Evolutionary conservation across 257 asterid species (phyloP).

Genomic region (Henckelia pumila): DNA sequence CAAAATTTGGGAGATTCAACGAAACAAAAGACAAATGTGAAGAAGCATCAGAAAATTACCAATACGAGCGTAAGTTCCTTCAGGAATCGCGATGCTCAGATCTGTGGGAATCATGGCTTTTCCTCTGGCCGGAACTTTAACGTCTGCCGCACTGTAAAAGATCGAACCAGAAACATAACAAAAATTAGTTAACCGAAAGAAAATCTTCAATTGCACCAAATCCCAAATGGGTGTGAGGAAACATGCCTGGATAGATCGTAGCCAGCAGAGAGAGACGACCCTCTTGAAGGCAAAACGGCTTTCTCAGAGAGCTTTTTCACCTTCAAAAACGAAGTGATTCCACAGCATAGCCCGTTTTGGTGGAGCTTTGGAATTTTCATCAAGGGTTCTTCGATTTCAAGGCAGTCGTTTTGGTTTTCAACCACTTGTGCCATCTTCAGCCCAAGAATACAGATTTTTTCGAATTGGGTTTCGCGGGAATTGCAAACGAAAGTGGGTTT

Average conservation of each 20-base stretch:
- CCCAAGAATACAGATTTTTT: not conserved
- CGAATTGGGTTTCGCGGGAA: not conserved
- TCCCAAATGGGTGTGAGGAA: not conserved
- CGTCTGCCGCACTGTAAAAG: constrained; percentile 48
- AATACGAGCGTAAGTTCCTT: constrained; percentile 84
- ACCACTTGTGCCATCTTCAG: constrained; percentile 8
- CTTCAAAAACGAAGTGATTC: constrained; percentile 33
- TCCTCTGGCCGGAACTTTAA: constrained; percentile 71
- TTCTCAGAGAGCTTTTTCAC: constrained; percentile 55
- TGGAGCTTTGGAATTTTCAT: constrained; percentile 32
- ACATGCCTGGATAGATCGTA: constrained; percentile 53
- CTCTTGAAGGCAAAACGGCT: constrained; percentile 57
- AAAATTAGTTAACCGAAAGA: not conserved
- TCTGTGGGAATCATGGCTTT: constrained; percentile 81
- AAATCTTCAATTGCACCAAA: not conserved
- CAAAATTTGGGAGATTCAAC: constrained; percentile 32
- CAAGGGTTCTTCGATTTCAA: constrained; percentile 31
- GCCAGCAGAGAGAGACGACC: constrained; percentile 54
- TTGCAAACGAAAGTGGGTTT: not conserved
- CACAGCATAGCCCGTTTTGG: constrained; percentile 13
- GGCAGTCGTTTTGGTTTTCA: no score
- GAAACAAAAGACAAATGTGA: constrained; percentile 37
- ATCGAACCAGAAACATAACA: not conserved
- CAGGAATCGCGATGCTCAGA: constrained; percentile 73
- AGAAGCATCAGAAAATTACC: constrained; percentile 39